Evolutionary conservation across 495 filamentous ascomycete species (phyloP).

Genomic region (Lasiosphaeria hispida): DNA sequence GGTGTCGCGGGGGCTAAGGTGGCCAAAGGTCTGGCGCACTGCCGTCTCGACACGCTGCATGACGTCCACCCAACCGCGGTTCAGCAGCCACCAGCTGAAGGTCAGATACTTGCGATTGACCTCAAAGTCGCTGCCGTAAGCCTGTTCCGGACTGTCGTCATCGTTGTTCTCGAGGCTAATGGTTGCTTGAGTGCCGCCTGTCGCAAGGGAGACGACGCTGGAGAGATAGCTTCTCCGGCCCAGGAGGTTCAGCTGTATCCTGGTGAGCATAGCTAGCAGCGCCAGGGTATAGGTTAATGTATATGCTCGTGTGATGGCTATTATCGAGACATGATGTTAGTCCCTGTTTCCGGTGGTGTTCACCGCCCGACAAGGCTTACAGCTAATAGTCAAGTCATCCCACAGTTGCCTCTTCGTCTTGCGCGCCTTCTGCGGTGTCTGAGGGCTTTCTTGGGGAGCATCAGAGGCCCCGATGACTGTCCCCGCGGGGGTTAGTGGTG

Average conservation of each 20-base stretch:
- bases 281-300: conserved; percentile 89
- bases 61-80: conserved; percentile 81
- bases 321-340: conserved; percentile 27
- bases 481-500: conserved; percentile 36
- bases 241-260: conserved; percentile 95
- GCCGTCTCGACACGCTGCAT: conserved; percentile 73
- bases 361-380: conserved; percentile 49
- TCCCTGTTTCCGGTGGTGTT: neutral
- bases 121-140: conserved; percentile 87
- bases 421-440: conserved; percentile 47
- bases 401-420: conserved; percentile 91
- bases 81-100: conserved; percentile 97
- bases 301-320: conserved; percentile 86
- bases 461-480: conserved; percentile 30
- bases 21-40: conserved; percentile 82
- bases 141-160: conserved; percentile 72
- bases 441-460: conserved; percentile 22
- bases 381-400: conserved; percentile 96
- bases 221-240: conserved; percentile 93
- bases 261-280: conserved; percentile 85
- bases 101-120: conserved; percentile 91
- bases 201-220: conserved; percentile 84
- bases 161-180: conserved; percentile 90
- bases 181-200: conserved; percentile 55
- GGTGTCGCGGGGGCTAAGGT: conserved; percentile 82